Evolutionary conservation across 164 flowering plant species (phyloP), one percentile per base, ranked within the genome.

Genomic region (Pachysandra terminalis): DNA sequence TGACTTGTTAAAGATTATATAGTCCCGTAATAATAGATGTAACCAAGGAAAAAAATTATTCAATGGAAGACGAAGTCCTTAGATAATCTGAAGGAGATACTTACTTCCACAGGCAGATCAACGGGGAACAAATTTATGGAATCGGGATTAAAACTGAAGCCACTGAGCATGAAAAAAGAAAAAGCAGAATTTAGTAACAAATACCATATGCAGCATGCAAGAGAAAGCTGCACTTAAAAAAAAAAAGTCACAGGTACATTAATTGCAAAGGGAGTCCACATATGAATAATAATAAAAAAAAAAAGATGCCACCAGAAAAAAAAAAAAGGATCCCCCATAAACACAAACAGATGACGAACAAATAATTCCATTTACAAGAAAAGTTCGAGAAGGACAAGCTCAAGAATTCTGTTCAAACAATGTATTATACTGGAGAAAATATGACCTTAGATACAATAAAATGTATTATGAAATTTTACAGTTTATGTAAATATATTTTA

Each of bases 61-160:
- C n/a, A 21, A 56, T 56, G 24, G 24, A 56, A 19, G 19, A 26
- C 12, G 58, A 23, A 57, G 0, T 9, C 23, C 14, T 28, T 15
- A 14, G 54, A 49, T 9, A 22, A 32, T 27, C 22, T 37, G 37
- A 19, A 63, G 53, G 57, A 41, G 41, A 41, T 9, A 75, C 87
- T 75, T 81, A 87, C 91, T 62, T 85, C 81, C n/a, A 27, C 64
- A 35, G 81, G 80, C 48, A 71, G 78, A 70, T 76, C 81, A 26
- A 74, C 81, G 1, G 85, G 80, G 68, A 84, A 85, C 76, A 87
- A 73, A 56, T 78, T 81, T 74, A 87, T 83, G 68, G 81, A 73
- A 71, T 71, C 69, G 19, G 83, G 77, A 72, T 83, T 70, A 67
- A 85, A 87, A 64, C 73, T 75, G 73, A 87, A 68, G 65, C 82